Conservation (phyloP, 768 basidiomycete genomes). For the Boletus rubroflammeus region DNA sequence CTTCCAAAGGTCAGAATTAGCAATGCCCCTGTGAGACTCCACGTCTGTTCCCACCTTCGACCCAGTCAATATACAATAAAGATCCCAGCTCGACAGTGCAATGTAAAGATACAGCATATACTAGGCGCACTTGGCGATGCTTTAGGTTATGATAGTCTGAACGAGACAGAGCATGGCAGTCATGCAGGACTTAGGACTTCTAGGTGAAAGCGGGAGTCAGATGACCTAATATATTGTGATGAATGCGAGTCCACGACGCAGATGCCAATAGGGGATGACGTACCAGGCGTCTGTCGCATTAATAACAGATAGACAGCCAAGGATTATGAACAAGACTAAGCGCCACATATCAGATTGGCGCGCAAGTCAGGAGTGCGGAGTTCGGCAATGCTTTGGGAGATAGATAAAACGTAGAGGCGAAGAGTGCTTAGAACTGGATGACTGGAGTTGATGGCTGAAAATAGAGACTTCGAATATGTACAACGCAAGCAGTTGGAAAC, state of each 20-base stretch:
- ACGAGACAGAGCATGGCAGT: neutral
- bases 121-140: slow-evolving; percentile 10
- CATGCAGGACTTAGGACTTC: neutral
- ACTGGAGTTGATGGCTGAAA: neutral
- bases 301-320: neutral
- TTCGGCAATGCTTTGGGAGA: neutral
- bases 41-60: neutral
- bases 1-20: neutral
- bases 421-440: neutral
- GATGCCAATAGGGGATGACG: neutral
- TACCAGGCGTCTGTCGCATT: slow-evolving; percentile 7
- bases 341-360: neutral
- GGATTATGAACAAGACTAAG: neutral
- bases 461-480: slow-evolving; percentile 3
- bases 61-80: neutral
- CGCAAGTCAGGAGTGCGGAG: neutral
- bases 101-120: slow-evolving; percentile 9
- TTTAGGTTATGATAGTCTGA: slow-evolving; percentile 5
- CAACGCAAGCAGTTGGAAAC: neutral
- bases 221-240: slow-evolving; percentile 1
- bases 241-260: neutral
- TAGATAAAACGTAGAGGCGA: neutral
- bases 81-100: neutral
- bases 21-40: neutral
- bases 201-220: neutral